phyloP scores from a whole-genome alignment of 495 filamentous ascomycete genomes.

The Annulohypoxylon maeteangense region DNA sequence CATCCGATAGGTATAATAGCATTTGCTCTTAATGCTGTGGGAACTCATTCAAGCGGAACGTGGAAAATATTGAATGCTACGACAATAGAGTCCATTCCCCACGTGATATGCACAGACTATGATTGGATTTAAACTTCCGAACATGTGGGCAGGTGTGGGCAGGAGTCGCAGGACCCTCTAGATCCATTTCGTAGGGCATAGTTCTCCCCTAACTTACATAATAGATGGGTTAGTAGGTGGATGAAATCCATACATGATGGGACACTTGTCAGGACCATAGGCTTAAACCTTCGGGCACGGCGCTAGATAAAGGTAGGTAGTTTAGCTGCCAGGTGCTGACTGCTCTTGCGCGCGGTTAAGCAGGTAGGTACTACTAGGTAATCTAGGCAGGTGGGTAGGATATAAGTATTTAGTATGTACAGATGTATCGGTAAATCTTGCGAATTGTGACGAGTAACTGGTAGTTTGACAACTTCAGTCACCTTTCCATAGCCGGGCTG shows the following conservation, averaged over 20 bases:
- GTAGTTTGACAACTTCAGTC: slow-evolving; percentile 6
- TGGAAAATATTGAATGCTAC: slow-evolving; percentile 6
- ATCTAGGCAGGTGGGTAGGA: not conserved
- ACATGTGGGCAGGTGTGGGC: too few species aligned
- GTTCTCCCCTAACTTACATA: slow-evolving; percentile 22
- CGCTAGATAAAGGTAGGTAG: slow-evolving; percentile 19
- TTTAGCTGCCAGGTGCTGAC: slow-evolving; percentile 2
- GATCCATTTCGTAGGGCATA: slow-evolving; percentile 24
- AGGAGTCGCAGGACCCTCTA: not conserved
- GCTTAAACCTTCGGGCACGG: slow-evolving; percentile 7
- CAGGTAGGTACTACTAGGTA: not conserved
- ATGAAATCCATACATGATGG: slow-evolving; percentile 15
- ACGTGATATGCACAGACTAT: slow-evolving; percentile 3
- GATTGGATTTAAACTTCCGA: slow-evolving; percentile 13
- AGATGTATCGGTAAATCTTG: slow-evolving; percentile 4
- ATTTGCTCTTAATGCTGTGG: not conserved
- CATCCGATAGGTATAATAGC: not conserved
- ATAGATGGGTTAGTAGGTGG: slow-evolving; percentile 13
- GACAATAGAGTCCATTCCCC: not conserved
- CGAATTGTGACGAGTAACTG: not conserved
- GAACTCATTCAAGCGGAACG: not conserved
- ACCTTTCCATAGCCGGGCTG: slow-evolving; percentile 20
- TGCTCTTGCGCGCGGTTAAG: slow-evolving; percentile 5
- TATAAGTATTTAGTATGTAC: not conserved
- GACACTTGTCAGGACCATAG: slow-evolving; percentile 16